Evolutionary conservation across 202 grass and related monocot species (phyloP).

Genomic region (Brachypodium distachyon): DNA sequence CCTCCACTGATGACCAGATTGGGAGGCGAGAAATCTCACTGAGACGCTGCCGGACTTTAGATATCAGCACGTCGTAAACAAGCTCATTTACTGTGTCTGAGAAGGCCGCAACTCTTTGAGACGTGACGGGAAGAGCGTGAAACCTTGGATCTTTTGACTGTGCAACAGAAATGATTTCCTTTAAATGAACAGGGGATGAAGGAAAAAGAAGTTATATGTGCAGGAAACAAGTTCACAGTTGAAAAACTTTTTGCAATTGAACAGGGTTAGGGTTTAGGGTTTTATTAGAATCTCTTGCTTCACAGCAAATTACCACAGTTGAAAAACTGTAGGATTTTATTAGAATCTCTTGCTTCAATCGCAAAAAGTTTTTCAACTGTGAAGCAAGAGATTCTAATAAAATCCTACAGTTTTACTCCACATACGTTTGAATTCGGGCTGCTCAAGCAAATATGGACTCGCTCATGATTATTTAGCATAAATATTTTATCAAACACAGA

Average conservation of each 20-base stretch:
- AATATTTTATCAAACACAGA: not conserved
- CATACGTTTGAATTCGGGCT: not conserved
- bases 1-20: constrained; percentile 85
- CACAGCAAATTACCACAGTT: too few species aligned
- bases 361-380: too few species aligned
- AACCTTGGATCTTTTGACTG: constrained; percentile 97
- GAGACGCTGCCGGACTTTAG: constrained; percentile 72
- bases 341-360: not conserved
- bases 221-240: not conserved
- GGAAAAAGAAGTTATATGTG: not conserved
- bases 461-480: not conserved
- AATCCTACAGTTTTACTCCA: not conserved
- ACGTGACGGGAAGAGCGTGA: constrained; percentile 77
- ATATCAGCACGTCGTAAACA: constrained; percentile 92
- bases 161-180: constrained; percentile 16
- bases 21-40: constrained; percentile 71
- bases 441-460: not conserved
- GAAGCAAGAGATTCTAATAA: not conserved
- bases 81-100: constrained; percentile 94
- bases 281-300: not conserved
- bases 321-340: not conserved
- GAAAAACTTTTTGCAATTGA: not conserved
- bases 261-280: not conserved
- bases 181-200: constrained; percentile 1
- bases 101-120: constrained; percentile 81